Evolutionary conservation across 768 basidiomycete genomes (phyloP), one percentile per base, ranked within the genome.

Genomic region (Termitomyces sp.): DNA sequence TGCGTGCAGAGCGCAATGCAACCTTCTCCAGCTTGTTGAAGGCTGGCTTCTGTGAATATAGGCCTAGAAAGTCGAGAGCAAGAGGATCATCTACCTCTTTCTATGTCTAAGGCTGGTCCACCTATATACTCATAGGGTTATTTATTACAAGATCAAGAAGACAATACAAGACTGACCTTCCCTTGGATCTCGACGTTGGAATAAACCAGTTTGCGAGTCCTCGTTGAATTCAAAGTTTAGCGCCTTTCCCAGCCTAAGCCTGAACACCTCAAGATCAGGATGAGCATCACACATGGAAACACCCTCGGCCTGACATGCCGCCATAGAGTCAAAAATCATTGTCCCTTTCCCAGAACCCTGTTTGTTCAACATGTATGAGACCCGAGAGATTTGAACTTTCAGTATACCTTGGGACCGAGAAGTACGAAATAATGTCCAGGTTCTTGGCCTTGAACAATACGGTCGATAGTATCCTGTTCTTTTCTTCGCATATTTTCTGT

Each of bases 21-120:
- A 94, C 91, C 66, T 94, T 92, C 68, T 91, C 85, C 3, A 91
- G 75, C 66, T 94, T 94, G 68, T 87, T 91, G 70, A 92, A 63
- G 4, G 88, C 91, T 85, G 23, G 19, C 19, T 41, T 7, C 6
- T 14, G 17, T 57, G 11, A 64, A 42, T 17, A 42, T 33, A 31
- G 48, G 31, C n/a, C 4, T 33, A 26, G 42, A 21, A 14, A 19
- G n/a, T 19, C 23, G 52, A 26, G 48, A 54, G 19, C 37, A 44
- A 58, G 54, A 54, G 31, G 33, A 23, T 42, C 8, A 35, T 40
- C 50, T 54, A 85, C 89, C 88, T 71, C 93, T 77, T 69, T 91
- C 91, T 45, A 94, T 84, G 63, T 93, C 91, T 17, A 93, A 73
- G 6, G 85, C 81, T 5, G 93, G 83, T 1, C 91, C 91, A 60